Conservation (phyloP, 768 basidiomycete species). For the Mycena rosella region DNA sequence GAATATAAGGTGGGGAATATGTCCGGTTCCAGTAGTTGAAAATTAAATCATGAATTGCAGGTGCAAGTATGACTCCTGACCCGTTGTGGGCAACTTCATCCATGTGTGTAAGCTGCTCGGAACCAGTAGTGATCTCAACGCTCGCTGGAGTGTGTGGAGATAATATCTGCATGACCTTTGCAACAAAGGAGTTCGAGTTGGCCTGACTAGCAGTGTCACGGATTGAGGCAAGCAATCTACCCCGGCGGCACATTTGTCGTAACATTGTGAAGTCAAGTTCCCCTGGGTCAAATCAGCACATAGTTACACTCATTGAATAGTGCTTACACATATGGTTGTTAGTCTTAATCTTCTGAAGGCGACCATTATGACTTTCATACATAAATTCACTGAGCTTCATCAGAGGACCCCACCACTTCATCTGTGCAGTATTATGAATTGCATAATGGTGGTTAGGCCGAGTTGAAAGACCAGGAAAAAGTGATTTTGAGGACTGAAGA, state of each 20-base stretch:
- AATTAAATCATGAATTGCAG: conserved; percentile 6
- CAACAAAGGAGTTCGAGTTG: neutral
- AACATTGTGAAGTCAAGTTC: conserved; percentile 27
- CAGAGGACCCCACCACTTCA: conserved; percentile 35
- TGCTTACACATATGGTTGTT: neutral
- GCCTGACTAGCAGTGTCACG: neutral
- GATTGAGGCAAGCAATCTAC: conserved; percentile 23
- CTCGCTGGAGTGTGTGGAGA: conserved; percentile 1
- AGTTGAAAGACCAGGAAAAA: neutral
- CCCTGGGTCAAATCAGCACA: conserved; percentile 10
- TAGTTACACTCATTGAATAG: neutral
- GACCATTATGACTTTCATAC: conserved; percentile 29
- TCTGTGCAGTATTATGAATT: conserved; percentile 16
- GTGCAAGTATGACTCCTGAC: conserved; percentile 1
- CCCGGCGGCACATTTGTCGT: too few species aligned
- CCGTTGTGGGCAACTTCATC: conserved; percentile 14
- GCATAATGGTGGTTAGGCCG: conserved; percentile 10
- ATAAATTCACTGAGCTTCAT: conserved; percentile 19
- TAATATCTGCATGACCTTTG: conserved; percentile 1
- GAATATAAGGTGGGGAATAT: conserved; percentile 22
- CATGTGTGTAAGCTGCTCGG: neutral
- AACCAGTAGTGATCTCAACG: neutral
- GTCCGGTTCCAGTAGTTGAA: conserved; percentile 19
- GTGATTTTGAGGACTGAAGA: neutral
- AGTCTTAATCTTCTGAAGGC: conserved; percentile 3